Evolutionary conservation across 2,329 filamentous ascomycete genomes (phyloP), one percentile per base, ranked within the genome.

Genomic region (Fusarium papillatum): DNA sequence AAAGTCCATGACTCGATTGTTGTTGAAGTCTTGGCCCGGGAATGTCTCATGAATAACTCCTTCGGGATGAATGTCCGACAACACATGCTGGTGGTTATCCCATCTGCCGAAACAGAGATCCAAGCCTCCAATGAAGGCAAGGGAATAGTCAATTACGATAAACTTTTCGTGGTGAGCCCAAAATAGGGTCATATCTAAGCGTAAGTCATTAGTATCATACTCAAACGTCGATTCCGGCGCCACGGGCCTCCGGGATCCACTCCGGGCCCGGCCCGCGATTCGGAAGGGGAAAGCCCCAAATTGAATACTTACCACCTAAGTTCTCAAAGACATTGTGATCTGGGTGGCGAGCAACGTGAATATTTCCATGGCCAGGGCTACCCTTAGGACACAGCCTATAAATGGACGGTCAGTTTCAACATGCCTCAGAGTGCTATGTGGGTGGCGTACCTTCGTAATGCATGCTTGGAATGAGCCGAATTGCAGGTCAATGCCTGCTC

Each of bases 131-230:
- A 98, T 96, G 81, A 98, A 98, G 17, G 95, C 97, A 78, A 96
- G 85, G 19, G 93, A 90, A 81, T 98, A 98, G 85, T 98, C 97
- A 65, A 98, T 94, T 22, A 99, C 94, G 66, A 98, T 94, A 81
- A 98, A 97, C 82, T 99, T 99, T 80, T 99, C 97, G 82, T 99
- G 97, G 82, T 99, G 97, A 0, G 97, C 97, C 92, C 96, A 98
- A 86, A 98, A 98, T 81, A 98, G 95, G 1, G 95, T 98, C 95
- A 98, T 75, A 16, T 75, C 73, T 66, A 65, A 17, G 4, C 7
- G 13, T 4, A 29, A 24, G 34, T 8, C 8, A 19, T 64, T 39
- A 64, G 62, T 14, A 38, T 26, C 24, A 29, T 53, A 14, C 13
- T 57, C 53, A 57, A 29, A 31, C 53, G 53, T 57, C 29, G 29